Evolutionary conservation across 345 rosid species (phyloP), one percentile per base, ranked within the genome.

Genomic region (Hypericum androsaemum): DNA sequence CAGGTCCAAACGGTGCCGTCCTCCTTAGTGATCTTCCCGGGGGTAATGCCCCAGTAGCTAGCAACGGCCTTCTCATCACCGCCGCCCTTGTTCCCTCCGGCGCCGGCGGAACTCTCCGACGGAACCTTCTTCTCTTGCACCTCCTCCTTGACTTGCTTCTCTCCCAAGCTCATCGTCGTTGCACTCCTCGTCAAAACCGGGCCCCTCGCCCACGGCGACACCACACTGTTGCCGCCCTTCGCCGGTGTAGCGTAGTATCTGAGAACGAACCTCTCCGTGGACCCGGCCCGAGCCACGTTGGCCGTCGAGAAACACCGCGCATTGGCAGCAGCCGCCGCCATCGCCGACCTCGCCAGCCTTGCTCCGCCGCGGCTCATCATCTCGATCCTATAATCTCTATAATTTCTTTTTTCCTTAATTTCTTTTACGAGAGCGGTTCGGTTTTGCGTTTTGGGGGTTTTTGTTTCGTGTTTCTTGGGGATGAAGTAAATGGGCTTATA

Each of bases 1-100:
- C 88, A 82, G 16, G 64, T 79, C 88, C 84, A 82, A n/a, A 70
- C 74, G 9, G 59, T 42, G 5, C 88, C 88, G 15, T 79, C 88
- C 6, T 68, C 80, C 59, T 71, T 82, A 5, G 53, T 65, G 35
- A 70, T 44, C 72, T 72, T 82, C 5, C 53, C 55, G 5, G 77
- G 60, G 43, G 66, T 59, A 47, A 82, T 62, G 13, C 84, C 84
- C 88, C 88, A 79, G 53, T 79, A 76, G 64, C 84, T 76, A 12
- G 16, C 50, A 7, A 75, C 57, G 37, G 28, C 57, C 47, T 76
- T 71, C 48, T 64, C 72, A 5, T 70, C 66, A 5, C 17, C 49
- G 14, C 49, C 17, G 0, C n/a, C 13, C 5, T 28, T 28, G 6
- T 46, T 46, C 13, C 15, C 17, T 49, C 62, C 38, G 9, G 35